Base-by-base conservation (phyloP, 306 rosid species). In the Malus asiatica region DNA sequence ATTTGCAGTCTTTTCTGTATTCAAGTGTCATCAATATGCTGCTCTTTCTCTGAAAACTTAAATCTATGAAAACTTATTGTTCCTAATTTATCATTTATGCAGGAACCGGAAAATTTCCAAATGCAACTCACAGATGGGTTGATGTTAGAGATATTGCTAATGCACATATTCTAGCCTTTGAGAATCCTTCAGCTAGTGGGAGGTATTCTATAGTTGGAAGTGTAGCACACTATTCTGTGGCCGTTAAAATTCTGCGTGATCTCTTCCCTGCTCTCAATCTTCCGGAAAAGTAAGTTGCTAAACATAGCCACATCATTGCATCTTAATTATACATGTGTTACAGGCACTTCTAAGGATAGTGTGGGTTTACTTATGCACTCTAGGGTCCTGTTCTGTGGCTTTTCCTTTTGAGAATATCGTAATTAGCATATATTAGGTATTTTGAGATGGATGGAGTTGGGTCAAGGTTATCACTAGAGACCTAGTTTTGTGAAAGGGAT, bases 111-210 rank as follows among this genome's bases (percentile, higher is more conserved):
- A 81, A 61, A 44, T 87, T 79, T 78, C 89, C 76, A 29, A 83
- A 84, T 53, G 19, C 0, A 4, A 1, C 67, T 62, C 8, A 57
- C n/a, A 84, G 87, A 77, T 86, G 79, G 81, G 81, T 87, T 12
- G 38, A 87, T 27, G 91, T 89, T 45, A 85, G 80, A 82, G 89
- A 89, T 78, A 88, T 85, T 84, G 90, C 88, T 19, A 27, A 73
- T 1, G 89, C 91, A 10, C 93, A 89, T 77, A 80, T 89, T 80
- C 72, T 48, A 27, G 89, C 89, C n/a, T 83, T 76, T 84, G 91
- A 89, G 83, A 84, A 73, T 32, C 68, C 87, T 79, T 83, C 89
- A 8, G 88, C 93, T 10, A 67, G 62, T 44, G 89, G 93, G 75
- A 82, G 93, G 74, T 82, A 82, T 75, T 80, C 76, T 60, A 8